A percentile compares a stretch with the other conserved stretches of the same genome.
phyloP scores from a whole-genome alignment of 345 rosid species.

The Salix exigua region DNA sequence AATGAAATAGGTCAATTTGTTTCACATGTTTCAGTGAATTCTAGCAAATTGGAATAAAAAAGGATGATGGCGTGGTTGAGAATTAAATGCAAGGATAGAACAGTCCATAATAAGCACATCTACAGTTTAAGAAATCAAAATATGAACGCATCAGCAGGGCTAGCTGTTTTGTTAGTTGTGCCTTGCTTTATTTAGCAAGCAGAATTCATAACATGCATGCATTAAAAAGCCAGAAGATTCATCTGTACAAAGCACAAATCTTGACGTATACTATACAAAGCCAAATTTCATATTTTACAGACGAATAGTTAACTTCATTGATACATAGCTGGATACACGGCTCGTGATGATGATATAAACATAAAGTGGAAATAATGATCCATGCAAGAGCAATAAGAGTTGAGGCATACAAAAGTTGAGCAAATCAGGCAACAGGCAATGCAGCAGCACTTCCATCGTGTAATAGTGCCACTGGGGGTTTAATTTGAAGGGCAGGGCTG shows the following conservation, averaged over 20 bases:
- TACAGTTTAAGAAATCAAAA: not conserved
- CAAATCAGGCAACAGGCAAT: conserved; percentile 44
- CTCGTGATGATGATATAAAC: not conserved
- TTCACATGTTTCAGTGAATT: not conserved
- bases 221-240: not conserved
- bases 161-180: not conserved
- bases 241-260: not conserved
- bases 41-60: not conserved
- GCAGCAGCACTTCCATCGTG: conserved; percentile 33
- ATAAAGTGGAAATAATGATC: not conserved
- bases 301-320: not conserved
- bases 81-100: not conserved
- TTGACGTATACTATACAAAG: not conserved
- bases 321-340: not conserved
- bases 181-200: not conserved
- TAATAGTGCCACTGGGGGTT: conserved; percentile 39
- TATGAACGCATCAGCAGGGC: not conserved
- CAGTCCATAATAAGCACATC: not conserved
- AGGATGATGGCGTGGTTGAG: not conserved
- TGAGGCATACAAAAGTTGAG: not conserved
- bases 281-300: not conserved
- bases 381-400: not conserved
- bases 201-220: not conserved
- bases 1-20: not conserved
- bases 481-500: conserved; percentile 57